Base-by-base conservation (phyloP, 495 filamentous ascomycete genomes). In the Aspergillus taichungensis region DNA sequence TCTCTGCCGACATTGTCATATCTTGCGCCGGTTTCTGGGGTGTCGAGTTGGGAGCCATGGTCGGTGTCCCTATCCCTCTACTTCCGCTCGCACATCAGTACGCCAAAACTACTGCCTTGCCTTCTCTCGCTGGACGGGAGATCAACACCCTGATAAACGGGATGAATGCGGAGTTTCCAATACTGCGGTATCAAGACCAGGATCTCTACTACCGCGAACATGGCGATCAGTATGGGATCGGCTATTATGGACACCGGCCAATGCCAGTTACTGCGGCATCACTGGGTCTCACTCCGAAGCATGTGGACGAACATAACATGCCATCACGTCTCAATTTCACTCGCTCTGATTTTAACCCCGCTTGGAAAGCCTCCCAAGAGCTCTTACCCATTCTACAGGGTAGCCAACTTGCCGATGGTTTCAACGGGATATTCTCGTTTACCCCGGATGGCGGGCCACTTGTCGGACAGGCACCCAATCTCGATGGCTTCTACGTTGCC, bases 21-120 rank as follows among this genome's bases (percentile, higher is more conserved):
- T 74, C 72, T 12, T 76, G 73, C 50, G 73, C 73, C 29, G 73
- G 73, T 2, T 75, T 76, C 61, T 76, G 73, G 73, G 73, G 73
- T 6, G 73, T 75, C 2, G 68, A 76, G 42, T 47, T 76, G 11
- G 73, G 73, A 2, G 69, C 65, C 1, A 74, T 76, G 73, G 67
- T 68, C 38, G 72, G 64, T 10, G 57, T 75, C 14, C 47, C 60
- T 1, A 66, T 75, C 46, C 72, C 72, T 33, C 50, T 75, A n/a
- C 59, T 74, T 2, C 71, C 73, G 2, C 60, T 76, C 30, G 71
- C 64, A 6, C 73, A 76, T 43, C 73, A 76, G 43, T 76, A 76
- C 43, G 73, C 60, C 37, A 75, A 73, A 50, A 75, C 73, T 5
- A 71, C 65, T 0, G 12, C 62, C 3, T 47, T 75, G 1, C 61